Percentiles rank a stretch among this genome's conserved stretches.
Evolutionary conservation across 192 early-diverging fungal species (phyloP).

Genomic region (Chytriomyces sp.): DNA sequence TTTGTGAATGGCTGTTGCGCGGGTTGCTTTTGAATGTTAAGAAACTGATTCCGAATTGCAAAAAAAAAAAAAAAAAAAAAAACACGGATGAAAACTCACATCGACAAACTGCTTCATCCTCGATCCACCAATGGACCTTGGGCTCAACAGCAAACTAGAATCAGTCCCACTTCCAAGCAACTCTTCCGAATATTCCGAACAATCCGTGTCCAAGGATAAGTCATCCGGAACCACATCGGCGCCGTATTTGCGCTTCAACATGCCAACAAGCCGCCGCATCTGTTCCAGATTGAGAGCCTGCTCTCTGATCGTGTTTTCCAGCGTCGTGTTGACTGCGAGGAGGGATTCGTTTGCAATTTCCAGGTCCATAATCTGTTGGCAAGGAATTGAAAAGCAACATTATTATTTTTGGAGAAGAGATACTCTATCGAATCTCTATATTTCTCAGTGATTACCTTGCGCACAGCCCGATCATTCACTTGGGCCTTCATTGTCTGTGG

Average conservation of each 20-base stretch:
- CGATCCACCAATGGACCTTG: not conserved
- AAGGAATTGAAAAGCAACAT: too few relatives aligned
- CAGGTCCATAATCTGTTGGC: constrained; percentile 60
- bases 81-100: constrained; percentile 3
- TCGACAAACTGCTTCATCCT: not conserved
- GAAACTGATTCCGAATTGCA: constrained; percentile 10
- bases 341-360: constrained; percentile 58
- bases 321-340: constrained; percentile 54
- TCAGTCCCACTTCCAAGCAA: not conserved
- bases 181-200: not conserved
- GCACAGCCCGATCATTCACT: constrained; percentile 50
- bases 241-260: constrained; percentile 28
- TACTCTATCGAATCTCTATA: not conserved
- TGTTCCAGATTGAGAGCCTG: constrained; percentile 49
- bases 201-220: not conserved
- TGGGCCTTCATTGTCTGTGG: constrained; percentile 25
- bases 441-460: constrained; percentile 34
- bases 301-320: constrained; percentile 57
- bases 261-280: constrained; percentile 38
- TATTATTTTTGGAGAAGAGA: not conserved
- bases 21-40: not conserved
- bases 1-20: not conserved
- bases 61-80: not conserved
- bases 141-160: not conserved
- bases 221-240: constrained; percentile 1